Base-by-base conservation (phyloP, 768 basidiomycete genomes). In the Nidularia sp. region DNA sequence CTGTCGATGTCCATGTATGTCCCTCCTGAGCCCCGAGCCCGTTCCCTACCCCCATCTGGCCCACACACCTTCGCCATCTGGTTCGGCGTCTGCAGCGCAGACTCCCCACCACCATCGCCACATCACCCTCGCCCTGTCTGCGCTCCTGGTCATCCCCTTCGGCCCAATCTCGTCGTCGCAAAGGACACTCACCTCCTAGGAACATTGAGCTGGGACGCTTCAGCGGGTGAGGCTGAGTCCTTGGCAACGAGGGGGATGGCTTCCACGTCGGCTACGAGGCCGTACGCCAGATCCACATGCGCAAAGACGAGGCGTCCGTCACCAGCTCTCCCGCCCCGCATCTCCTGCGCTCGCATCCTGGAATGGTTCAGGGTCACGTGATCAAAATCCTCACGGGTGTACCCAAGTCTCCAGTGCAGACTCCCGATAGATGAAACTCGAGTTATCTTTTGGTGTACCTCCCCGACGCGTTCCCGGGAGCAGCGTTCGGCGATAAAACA, bases 101-200 rank as follows among this genome's bases (percentile, higher is more conserved):
- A 93, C 65, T 87, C 86, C 7, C 77, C 83, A 1, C 72, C 10
- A 85, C 84, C 12, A 75, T 84, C 51, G 77, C 73, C 10, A 73
- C 7, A 73, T 92, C 47, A 77, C 80, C 0, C 67, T 71, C 3
- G 68, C 75, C 8, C 69, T 91, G 42, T 78, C 86, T 2, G 60
- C 61, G 2, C 76, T 91, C 13, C 72, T 90, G 4, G 74, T 69
- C 31, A 73, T 92, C 48, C 81, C 86, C 4, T 56, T 67, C 0
- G 81, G 82, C 13, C 73, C 78, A 64, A 72, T 3, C 70, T 93
- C 22, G 69, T 75, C 41, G 76, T 95, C 47, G 76, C 85, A 41
- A 94, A 95, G 66, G 93, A 96, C 64, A 88, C 90, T 0, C 81
- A 88, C 60, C 85, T 96, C 44, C 82, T 96, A 44, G 89, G 90